phyloP scores from a whole-genome alignment of 345 rosid genomes.

The Excoecaria cochinchinensis region DNA sequence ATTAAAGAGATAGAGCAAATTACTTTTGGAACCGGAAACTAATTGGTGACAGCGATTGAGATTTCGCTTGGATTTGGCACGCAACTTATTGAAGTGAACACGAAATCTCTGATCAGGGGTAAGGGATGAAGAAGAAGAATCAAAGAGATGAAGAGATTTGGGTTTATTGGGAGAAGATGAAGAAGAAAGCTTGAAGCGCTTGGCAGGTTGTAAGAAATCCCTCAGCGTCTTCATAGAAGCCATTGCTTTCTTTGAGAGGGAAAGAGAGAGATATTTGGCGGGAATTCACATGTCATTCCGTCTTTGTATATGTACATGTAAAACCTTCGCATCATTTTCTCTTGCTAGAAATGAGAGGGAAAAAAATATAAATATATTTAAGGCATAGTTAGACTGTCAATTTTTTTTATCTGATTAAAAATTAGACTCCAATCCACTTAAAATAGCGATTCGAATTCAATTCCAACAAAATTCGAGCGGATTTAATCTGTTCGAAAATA shows the following conservation, averaged over 20 bases:
- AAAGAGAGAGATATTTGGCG: not conserved
- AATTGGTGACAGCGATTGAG: constrained; percentile 59
- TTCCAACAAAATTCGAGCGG: too few relatives aligned
- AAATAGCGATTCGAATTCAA: too few relatives aligned
- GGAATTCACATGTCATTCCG: not conserved
- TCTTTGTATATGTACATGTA: too few relatives aligned
- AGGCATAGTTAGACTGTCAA: too few relatives aligned
- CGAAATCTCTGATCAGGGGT: constrained; percentile 54
- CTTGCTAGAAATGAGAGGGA: too few relatives aligned
- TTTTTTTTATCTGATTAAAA: too few relatives aligned
- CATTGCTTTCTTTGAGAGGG: constrained; percentile 25
- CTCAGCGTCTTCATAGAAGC: constrained; percentile 58
- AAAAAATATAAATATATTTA: too few relatives aligned
- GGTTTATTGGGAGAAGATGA: constrained; percentile 26
- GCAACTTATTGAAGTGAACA: constrained; percentile 54
- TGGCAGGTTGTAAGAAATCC: constrained; percentile 68
- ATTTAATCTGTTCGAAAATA: too few relatives aligned
- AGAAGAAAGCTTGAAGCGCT: constrained; percentile 56
- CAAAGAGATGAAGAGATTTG: constrained; percentile 10
- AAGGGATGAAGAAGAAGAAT: constrained; percentile 32
- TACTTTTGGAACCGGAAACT: constrained; percentile 56
- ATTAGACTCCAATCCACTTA: too few relatives aligned
- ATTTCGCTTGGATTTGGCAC: constrained; percentile 70
- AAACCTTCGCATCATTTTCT: too few relatives aligned
- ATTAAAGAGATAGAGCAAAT: not conserved